Evolutionary conservation across 2,329 filamentous ascomycete species (phyloP).

Genomic region (Colletotrichum cuscutae): DNA sequence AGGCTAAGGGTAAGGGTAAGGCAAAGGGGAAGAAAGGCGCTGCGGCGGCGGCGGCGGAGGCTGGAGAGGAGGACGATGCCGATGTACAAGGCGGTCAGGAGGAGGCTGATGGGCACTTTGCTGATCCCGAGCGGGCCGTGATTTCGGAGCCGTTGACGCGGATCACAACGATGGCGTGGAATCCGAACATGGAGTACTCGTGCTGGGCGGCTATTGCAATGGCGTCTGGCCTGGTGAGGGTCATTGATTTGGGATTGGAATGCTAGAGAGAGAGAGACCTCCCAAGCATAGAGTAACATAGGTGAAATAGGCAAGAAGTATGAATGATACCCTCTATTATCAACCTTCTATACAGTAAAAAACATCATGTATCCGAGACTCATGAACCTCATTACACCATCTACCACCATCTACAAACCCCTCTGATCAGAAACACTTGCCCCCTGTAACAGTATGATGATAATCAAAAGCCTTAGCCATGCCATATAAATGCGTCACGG

Average conservation of each 20-base stretch:
- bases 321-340: conserved; percentile 27
- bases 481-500: conserved; percentile 82
- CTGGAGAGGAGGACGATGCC: conserved; percentile 43
- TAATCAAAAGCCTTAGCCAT: conserved; percentile 88
- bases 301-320: neutral
- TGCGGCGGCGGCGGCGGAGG: conserved; percentile 44
- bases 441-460: conserved; percentile 72
- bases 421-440: conserved; percentile 53
- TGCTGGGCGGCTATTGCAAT: conserved; percentile 75
- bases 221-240: conserved; percentile 73
- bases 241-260: conserved; percentile 73
- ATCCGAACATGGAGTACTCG: conserved; percentile 72
- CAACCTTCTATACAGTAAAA: neutral
- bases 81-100: conserved; percentile 38
- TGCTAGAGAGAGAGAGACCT: conserved; percentile 17
- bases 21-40: conserved; percentile 40
- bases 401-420: neutral
- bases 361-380: conserved; percentile 3
- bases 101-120: conserved; percentile 37
- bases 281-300: neutral
- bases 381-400: neutral
- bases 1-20: conserved; percentile 49
- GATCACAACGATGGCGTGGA: conserved; percentile 73
- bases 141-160: conserved; percentile 72
- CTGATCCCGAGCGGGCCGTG: conserved; percentile 54